Percentiles rank a stretch among this genome's conserved stretches.
Conservation (phyloP, 1,284 basidiomycete genomes). For the Neonothopanus nambi region DNA sequence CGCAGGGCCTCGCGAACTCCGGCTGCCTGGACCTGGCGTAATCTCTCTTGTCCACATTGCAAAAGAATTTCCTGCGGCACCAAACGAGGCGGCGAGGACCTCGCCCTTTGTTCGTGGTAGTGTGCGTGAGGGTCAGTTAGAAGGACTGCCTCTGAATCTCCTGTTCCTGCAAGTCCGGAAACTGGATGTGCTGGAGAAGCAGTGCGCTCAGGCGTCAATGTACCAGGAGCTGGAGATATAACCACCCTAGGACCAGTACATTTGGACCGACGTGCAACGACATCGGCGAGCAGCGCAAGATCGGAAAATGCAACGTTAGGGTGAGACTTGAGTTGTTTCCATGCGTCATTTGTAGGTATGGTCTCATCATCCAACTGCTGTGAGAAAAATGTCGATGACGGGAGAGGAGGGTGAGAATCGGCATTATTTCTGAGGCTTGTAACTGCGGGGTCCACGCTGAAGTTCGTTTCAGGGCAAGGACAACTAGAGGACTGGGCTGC, state of each 20-base stretch:
- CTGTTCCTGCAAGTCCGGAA: neutral
- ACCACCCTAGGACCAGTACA: slow-evolving; percentile 74
- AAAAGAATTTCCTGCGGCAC: slow-evolving; percentile 61
- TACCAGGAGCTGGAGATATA: slow-evolving; percentile 58
- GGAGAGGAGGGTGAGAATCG: neutral
- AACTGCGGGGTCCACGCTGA: slow-evolving; percentile 18
- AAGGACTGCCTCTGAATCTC: slow-evolving; percentile 35
- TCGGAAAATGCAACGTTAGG: slow-evolving; percentile 85
- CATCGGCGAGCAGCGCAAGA: slow-evolving; percentile 80
- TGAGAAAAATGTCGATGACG: neutral
- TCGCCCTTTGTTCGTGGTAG: slow-evolving; percentile 47
- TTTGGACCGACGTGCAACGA: slow-evolving; percentile 80
- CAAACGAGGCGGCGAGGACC: slow-evolving; percentile 48
- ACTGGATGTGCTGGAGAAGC: slow-evolving; percentile 30
- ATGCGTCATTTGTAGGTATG: slow-evolving; percentile 82
- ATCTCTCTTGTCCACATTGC: slow-evolving; percentile 54
- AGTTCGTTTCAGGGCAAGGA: slow-evolving; percentile 33
- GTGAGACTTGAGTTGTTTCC: slow-evolving; percentile 86
- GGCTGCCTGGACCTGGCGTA: slow-evolving; percentile 72
- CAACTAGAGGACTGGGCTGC: slow-evolving; percentile 37
- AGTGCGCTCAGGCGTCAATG: slow-evolving; percentile 45
- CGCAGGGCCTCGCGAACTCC: slow-evolving; percentile 79
- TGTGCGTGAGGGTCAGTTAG: slow-evolving; percentile 56
- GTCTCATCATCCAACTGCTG: slow-evolving; percentile 42
- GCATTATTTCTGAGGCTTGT: slow-evolving; percentile 5